Evolutionary conservation across 108 stramenopile species (phyloP).

Genomic region (Cafeteria roenbergensis): DNA sequence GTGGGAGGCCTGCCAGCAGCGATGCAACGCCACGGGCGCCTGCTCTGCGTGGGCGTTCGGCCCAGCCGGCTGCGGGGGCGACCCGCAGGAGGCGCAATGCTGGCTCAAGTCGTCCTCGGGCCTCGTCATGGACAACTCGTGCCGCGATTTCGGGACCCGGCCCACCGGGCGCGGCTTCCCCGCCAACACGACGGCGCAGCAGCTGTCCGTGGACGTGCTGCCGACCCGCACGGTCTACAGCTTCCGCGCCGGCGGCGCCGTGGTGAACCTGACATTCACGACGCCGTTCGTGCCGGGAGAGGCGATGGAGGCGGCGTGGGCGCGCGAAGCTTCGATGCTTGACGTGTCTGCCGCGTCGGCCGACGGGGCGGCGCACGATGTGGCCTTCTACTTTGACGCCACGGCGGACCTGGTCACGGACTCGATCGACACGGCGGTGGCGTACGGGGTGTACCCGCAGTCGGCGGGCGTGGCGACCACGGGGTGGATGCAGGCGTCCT

Average conservation of each 20-base stretch:
- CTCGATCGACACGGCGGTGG: neutral
- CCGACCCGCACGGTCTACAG: neutral
- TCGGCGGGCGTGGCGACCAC: neutral
- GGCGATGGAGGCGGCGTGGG: neutral
- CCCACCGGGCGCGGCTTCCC: conserved; percentile 1
- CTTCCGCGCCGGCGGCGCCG: neutral
- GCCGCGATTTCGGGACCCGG: conserved; percentile 1
- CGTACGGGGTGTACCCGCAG: neutral
- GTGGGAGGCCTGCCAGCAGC: neutral
- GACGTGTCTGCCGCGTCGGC: neutral
- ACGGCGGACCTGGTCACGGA: neutral
- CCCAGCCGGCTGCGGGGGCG: neutral
- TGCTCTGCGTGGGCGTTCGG: neutral
- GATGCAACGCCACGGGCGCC: neutral
- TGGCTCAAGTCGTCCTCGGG: neutral
- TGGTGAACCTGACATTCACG: conserved; percentile 2
- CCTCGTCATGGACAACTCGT: neutral
- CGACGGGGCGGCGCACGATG: conserved; percentile 11
- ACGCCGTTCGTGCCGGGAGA: neutral
- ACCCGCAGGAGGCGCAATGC: neutral
- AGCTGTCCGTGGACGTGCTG: neutral
- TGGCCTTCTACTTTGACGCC: conserved; percentile 17
- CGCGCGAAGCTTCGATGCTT: neutral
- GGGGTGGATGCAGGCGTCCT: neutral
- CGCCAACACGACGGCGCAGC: neutral